Percentiles rank a stretch among this genome's conserved stretches.
Conservation (phyloP, 2,329 filamentous ascomycete genomes). For the Trichoderma hamatum region DNA sequence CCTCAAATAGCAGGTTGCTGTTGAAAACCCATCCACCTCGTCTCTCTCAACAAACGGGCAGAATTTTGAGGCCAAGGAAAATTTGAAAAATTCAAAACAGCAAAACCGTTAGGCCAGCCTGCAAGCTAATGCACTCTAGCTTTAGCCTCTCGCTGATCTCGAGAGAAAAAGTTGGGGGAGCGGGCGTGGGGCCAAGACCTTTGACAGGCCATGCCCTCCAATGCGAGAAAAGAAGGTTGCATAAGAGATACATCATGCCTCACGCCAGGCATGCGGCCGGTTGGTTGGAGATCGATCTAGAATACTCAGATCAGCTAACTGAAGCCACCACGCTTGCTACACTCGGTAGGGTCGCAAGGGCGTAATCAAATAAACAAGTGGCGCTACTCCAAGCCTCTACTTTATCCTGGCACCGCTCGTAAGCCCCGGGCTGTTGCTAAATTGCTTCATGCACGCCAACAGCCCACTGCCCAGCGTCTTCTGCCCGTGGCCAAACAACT, state of each 20-base stretch:
- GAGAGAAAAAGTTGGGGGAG: neutral
- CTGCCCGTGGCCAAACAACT: neutral
- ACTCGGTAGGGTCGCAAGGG: too few species aligned
- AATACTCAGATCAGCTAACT: neutral
- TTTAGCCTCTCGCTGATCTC: constrained; percentile 7
- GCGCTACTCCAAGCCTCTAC: neutral
- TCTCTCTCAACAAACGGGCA: neutral
- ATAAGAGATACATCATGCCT: neutral
- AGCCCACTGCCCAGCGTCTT: neutral
- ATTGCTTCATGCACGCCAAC: neutral
- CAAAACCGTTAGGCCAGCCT: neutral
- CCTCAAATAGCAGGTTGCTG: neutral
- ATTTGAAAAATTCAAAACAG: neutral
- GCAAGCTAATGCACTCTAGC: constrained; percentile 2
- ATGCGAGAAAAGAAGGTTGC: neutral
- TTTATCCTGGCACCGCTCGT: neutral
- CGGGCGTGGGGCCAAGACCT: neutral
- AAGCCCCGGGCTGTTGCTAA: neutral
- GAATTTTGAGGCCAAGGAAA: neutral
- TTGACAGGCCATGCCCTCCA: neutral
- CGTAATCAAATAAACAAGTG: too few species aligned
- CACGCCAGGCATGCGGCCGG: neutral
- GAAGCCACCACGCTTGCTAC: neutral
- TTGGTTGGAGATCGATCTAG: neutral
- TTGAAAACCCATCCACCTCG: neutral